Evolutionary conservation across 768 basidiomycete genomes (phyloP), one percentile per base, ranked within the genome.

Genomic region (Auriculariales sp.): DNA sequence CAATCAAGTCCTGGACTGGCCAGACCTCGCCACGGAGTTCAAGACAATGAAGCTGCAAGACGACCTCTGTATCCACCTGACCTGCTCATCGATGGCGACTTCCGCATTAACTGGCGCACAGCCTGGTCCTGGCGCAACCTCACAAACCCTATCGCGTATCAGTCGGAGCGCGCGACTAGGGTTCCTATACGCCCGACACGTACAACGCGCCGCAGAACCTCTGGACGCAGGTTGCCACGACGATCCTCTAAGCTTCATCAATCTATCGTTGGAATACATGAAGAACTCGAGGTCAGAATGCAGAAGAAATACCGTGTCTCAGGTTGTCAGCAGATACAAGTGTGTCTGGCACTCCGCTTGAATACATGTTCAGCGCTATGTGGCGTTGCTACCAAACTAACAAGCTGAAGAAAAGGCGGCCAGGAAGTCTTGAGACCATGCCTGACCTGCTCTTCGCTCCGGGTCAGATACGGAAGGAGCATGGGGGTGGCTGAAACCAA

Each of bases 161-260:
- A 48, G 7, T 46, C 24, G 28, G 31, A 24, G 44, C 7, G 57
- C 19, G 25, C 47, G 77, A 77, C 73, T 56, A 74, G 75, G 31
- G 79, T 79, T 63, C 66, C 12, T 80, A 79, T 58, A 79, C 78
- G 1, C 62, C 60, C 44, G 75, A 77, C 24, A 81, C 78, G 2
- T 79, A 78, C 65, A 80, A 76, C 61, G 71, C 78, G 57, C 78
- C 78, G 1, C 73, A 78, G 49, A 74, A 71, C 51, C 60, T 80
- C 12, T 80, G 78, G 52, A 49, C 15, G 24, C 32, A 22, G 19
- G 14, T 34, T 14, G 14, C 33, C 14, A 34, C 17, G 33, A 14
- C 14, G 33, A 34, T 34, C 33, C 17, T 34, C 14, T 17, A 14
- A 14, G 17, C 33, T 14, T 17, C 14, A 14, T 14, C 14, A 14